These are phyloP conservation scores for barley (Hordeum vulgare) DNA, from an alignment of 176 grass and related monocot genomes.

Conservation along the genomic window MorexV3_pseudomolecules_assembly NC_058523.1:194767383-194767882, in stretches of 20 bases:
- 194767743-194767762: not conserved
- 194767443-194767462: conserved; percentile 91
- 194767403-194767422: conserved; percentile 99
- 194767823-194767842: not conserved
- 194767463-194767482: conserved; percentile 76
- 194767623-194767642: not conserved
- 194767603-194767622: not conserved
- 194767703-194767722: not conserved
- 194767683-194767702: not conserved
- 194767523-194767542: conserved; percentile 82
- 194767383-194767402: conserved; percentile 40
- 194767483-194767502: conserved; percentile 77
- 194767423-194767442: conserved; percentile 98
- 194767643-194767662: not conserved
- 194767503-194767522: conserved; percentile 70
- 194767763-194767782: not conserved
- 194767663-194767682: not conserved
- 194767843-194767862: not conserved
- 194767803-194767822: not conserved
- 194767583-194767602: not conserved
- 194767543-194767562: conserved; percentile 75
- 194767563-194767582: conserved; percentile 9
- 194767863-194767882: not conserved
- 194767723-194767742: not conserved
- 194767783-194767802: no score